phyloP scores from a whole-genome alignment of 2,329 filamentous ascomycete species.

The Cercospora nicotianae region DNA sequence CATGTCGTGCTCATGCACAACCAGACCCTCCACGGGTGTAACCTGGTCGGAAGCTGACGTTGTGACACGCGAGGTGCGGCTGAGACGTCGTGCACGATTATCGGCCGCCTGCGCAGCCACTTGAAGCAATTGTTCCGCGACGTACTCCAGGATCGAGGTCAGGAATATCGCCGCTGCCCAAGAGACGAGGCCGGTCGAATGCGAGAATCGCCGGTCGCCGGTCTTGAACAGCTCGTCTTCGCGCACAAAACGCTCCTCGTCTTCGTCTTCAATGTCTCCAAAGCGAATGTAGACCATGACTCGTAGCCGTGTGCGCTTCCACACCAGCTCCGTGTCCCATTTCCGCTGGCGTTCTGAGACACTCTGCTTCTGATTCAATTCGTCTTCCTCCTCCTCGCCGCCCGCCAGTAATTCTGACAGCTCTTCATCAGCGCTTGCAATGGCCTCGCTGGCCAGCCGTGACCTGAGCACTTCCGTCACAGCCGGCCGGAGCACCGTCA shows the following conservation, averaged over 20 bases:
- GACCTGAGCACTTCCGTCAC: conserved; percentile 85
- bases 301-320: conserved; percentile 87
- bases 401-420: conserved; percentile 81
- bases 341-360: conserved; percentile 48
- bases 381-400: conserved; percentile 65
- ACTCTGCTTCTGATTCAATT: conserved; percentile 32
- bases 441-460: conserved; percentile 80
- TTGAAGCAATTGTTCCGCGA: conserved; percentile 88
- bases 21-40: conserved; percentile 21
- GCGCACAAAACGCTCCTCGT: conserved; percentile 85
- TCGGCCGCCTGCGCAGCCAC: conserved; percentile 83
- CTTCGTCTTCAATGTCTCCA: conserved; percentile 95
- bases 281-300: conserved; percentile 99
- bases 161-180: conserved; percentile 94
- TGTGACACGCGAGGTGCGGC: conserved; percentile 34
- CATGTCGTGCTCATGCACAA: conserved; percentile 86
- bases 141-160: conserved; percentile 89
- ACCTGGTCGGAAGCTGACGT: conserved; percentile 25
- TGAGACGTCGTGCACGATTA: conserved; percentile 54
- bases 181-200: conserved; percentile 60
- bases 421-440: conserved; percentile 81
- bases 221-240: conserved; percentile 69
- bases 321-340: conserved; percentile 90
- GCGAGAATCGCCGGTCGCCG: conserved; percentile 57
- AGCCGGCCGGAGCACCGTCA: conserved; percentile 74